These are phyloP conservation scores for Bretschneidera sinensis DNA, from an alignment of 345 rosid genomes.

Conservation along the genomic window DNA sequence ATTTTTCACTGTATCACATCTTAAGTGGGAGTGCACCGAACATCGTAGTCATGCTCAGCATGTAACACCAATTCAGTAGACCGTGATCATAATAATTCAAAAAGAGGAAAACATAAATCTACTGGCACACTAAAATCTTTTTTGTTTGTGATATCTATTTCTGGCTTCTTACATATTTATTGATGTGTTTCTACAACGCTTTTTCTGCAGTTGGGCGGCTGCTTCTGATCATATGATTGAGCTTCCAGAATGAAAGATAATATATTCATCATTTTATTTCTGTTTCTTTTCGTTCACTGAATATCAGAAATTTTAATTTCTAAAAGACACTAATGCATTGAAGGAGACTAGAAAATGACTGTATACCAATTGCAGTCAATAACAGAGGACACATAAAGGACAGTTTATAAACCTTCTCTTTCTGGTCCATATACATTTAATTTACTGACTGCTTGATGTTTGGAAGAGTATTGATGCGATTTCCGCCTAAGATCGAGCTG, in stretches of 20 bases:
- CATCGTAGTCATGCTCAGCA: not conserved
- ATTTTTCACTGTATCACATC: not conserved
- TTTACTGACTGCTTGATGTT: not conserved
- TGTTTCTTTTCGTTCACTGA: conserved; percentile 13
- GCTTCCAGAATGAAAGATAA: conserved; percentile 16
- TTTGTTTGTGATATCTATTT: not conserved
- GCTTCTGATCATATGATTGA: conserved; percentile 38
- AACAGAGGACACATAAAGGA: too few species aligned
- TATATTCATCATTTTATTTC: conserved; percentile 5
- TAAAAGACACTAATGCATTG: not conserved
- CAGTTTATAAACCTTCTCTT: not conserved
- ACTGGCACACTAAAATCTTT: too few species aligned
- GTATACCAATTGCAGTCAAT: conserved; percentile 16
- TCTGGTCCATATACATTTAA: not conserved
- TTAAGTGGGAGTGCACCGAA: not conserved
- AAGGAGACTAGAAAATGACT: conserved; percentile 2
- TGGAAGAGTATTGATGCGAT: not conserved
- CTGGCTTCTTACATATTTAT: not conserved
- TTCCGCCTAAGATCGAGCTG: not conserved
- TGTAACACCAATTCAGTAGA: too few species aligned
- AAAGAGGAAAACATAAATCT: too few species aligned
- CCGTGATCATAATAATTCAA: not conserved
- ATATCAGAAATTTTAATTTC: conserved; percentile 18
- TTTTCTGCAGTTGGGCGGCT: conserved; percentile 68
- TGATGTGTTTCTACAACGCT: conserved; percentile 5